Percentiles rank a stretch among this genome's conserved stretches.
Evolutionary conservation across 2,329 filamentous ascomycete genomes (phyloP).

Genomic region (Fonsecaea nubica): DNA sequence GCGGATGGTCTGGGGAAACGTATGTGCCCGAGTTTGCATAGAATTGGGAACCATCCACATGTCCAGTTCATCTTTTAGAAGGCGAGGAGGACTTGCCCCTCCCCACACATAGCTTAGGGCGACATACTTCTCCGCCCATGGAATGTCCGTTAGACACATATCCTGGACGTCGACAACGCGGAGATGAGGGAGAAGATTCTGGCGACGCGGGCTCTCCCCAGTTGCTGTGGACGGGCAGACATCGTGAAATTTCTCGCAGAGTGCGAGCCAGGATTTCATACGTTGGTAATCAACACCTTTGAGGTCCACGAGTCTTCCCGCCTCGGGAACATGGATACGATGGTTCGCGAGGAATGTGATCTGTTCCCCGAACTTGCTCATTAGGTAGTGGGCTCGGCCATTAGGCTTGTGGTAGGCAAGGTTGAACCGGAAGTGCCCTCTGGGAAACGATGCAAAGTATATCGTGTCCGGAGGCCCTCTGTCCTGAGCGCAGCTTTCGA

Average conservation of each 20-base stretch:
- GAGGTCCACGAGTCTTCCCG: not conserved
- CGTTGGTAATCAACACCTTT: not conserved
- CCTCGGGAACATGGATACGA: not conserved
- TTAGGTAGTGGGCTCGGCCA: not conserved
- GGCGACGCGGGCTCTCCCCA: not conserved
- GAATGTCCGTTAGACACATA: slow-evolving; percentile 1
- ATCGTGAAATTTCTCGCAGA: not conserved
- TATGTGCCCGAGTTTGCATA: not conserved
- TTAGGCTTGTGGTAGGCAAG: not conserved
- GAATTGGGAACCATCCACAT: not conserved
- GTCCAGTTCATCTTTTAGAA: slow-evolving; percentile 2
- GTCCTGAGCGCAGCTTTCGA: not conserved
- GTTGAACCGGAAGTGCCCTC: not conserved
- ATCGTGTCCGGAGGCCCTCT: not conserved
- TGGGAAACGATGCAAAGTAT: not conserved
- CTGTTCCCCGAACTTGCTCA: not conserved
- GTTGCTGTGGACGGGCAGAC: not conserved
- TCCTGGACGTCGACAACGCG: slow-evolving; percentile 9
- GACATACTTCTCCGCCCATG: slow-evolving; percentile 11
- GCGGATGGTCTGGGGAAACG: not conserved
- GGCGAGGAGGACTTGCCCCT: slow-evolving; percentile 6
- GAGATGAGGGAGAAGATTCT: not conserved
- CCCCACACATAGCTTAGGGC: slow-evolving; percentile 20
- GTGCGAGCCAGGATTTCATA: not conserved
- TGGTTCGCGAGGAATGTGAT: not conserved